Conservation (phyloP, 2,329 filamentous ascomycete species). For the Monilinia vaccinii-corymbosi region DNA sequence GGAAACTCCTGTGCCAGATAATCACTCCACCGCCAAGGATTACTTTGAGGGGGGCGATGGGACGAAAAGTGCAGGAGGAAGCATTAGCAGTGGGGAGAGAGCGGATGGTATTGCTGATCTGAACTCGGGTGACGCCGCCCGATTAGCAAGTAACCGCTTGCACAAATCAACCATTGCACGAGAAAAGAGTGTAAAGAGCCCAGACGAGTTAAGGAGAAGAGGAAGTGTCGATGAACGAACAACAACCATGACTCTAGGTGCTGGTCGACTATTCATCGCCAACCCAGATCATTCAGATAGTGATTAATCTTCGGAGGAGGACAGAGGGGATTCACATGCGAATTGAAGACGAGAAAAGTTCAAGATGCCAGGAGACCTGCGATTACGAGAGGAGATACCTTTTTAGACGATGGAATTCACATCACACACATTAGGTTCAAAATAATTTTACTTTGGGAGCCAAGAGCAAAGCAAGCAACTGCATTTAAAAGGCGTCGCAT, state of each 20-base stretch:
- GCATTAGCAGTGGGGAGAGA: constrained; percentile 37
- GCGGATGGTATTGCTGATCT: constrained; percentile 53
- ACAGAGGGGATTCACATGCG: background rate
- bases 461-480: constrained; percentile 1
- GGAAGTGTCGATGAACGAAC: constrained; percentile 80
- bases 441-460: background rate
- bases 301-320: constrained; percentile 18
- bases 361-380: background rate
- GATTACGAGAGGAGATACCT: constrained; percentile 12
- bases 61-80: constrained; percentile 22
- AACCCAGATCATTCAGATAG: constrained; percentile 55
- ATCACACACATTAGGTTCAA: background rate
- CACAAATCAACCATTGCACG: constrained; percentile 49
- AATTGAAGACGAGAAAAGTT: background rate
- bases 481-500: constrained; percentile 7
- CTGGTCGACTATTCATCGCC: constrained; percentile 70
- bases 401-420: constrained; percentile 5
- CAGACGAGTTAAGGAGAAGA: constrained; percentile 63
- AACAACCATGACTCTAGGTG: constrained; percentile 53
- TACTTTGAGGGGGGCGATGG: constrained; percentile 25
- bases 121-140: constrained; percentile 32
- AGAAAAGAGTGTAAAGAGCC: constrained; percentile 56
- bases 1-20: constrained; percentile 23
- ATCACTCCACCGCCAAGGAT: constrained; percentile 14
- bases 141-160: constrained; percentile 49